phyloP scores from a whole-genome alignment of 768 basidiomycete genomes.

The Candolleomyces aberdarensis region DNA sequence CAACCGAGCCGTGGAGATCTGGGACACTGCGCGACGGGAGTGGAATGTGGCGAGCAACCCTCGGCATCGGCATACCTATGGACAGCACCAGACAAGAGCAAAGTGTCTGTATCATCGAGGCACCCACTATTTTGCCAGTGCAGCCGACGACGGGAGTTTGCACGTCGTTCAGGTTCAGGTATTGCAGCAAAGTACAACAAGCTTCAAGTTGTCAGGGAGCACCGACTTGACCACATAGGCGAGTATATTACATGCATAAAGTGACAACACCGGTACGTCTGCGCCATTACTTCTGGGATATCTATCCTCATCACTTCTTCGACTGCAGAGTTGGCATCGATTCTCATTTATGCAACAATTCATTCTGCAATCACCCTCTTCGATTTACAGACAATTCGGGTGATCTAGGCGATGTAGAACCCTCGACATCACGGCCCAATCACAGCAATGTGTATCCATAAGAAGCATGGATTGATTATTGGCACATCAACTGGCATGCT shows the following conservation, averaged over 20 bases:
- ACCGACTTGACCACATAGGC: constrained; percentile 64
- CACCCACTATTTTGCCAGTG: constrained; percentile 85
- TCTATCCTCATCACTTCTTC: neutral
- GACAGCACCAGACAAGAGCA: constrained; percentile 56
- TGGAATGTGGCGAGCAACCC: constrained; percentile 92
- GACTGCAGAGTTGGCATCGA: constrained; percentile 61
- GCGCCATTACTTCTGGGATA: neutral
- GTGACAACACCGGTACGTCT: constrained; percentile 30
- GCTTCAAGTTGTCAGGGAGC: constrained; percentile 77
- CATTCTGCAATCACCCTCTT: constrained; percentile 72
- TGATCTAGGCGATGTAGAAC: constrained; percentile 75
- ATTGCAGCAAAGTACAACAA: constrained; percentile 81
- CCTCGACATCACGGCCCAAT: constrained; percentile 86
- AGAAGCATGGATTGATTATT: constrained; percentile 82
- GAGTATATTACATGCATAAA: constrained; percentile 84
- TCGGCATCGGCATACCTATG: constrained; percentile 63
- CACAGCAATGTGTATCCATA: constrained; percentile 79
- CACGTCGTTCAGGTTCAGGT: constrained; percentile 84
- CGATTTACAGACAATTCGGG: constrained; percentile 82
- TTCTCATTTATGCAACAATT: constrained; percentile 83
- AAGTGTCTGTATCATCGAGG: constrained; percentile 80
- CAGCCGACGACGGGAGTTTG: constrained; percentile 79
- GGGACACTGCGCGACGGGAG: constrained; percentile 91
- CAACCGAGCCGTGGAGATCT: constrained; percentile 90
- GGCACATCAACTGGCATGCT: constrained; percentile 85